A percentile compares a stretch with the other conserved stretches of the same genome.
These are phyloP conservation scores for Tephrocybe sp. DNA, from an alignment of 768 basidiomycete genomes.

Conservation along the genomic window DNA sequence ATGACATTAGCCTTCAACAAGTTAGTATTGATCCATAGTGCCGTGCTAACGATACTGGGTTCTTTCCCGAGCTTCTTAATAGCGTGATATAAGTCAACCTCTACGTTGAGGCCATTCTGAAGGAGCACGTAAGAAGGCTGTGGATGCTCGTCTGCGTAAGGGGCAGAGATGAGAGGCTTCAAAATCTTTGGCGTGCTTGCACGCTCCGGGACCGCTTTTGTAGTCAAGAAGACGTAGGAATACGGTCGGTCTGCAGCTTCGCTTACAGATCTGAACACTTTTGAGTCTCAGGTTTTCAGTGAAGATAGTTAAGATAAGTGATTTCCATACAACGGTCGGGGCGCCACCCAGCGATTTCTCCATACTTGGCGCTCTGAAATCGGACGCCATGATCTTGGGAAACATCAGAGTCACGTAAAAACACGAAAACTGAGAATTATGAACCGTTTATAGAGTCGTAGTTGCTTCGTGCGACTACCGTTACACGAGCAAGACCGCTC, in stretches of 20 bases:
- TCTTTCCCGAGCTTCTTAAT: constrained; percentile 39
- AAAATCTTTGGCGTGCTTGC: constrained; percentile 56
- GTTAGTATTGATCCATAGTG: constrained; percentile 57
- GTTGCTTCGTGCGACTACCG: constrained; percentile 73
- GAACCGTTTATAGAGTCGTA: constrained; percentile 55
- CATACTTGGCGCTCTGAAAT: constrained; percentile 61
- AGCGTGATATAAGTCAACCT: constrained; percentile 61
- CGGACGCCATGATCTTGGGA: constrained; percentile 51
- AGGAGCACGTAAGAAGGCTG: constrained; percentile 64
- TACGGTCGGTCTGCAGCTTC: constrained; percentile 65
- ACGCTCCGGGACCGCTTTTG: constrained; percentile 73
- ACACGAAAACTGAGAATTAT: constrained; percentile 9
- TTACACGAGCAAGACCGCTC: constrained; percentile 62
- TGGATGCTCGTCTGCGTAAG: constrained; percentile 42
- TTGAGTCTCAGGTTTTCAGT: neutral
- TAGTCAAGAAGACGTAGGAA: constrained; percentile 64
- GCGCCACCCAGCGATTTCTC: constrained; percentile 54
- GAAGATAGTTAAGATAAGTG: neutral
- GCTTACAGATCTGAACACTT: constrained; percentile 58
- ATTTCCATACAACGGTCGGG: constrained; percentile 59
- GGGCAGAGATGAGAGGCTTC: constrained; percentile 48
- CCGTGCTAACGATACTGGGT: constrained; percentile 55
- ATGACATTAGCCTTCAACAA: constrained; percentile 46
- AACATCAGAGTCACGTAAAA: neutral
- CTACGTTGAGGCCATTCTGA: constrained; percentile 76